These are phyloP conservation scores for Phytophthora tentaculata DNA, from an alignment of 352 stramenopile species.

Conservation along the genomic window DNA sequence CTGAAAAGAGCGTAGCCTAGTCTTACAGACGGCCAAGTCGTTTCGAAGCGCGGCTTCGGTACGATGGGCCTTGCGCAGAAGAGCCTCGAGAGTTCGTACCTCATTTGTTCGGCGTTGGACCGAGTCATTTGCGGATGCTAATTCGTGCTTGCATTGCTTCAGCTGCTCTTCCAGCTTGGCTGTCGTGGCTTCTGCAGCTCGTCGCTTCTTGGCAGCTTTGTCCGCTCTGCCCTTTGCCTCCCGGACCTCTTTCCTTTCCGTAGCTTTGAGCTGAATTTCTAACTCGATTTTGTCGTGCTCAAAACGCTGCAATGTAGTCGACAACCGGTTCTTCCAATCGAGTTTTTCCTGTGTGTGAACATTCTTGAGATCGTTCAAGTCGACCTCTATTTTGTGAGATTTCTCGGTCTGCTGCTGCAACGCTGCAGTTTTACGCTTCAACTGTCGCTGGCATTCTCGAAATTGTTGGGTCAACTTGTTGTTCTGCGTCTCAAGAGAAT, in stretches of 20 bases:
- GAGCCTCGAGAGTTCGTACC: conserved; percentile 23
- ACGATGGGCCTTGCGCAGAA: conserved; percentile 37
- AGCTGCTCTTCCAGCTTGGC: conserved; percentile 20
- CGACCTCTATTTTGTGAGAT: conserved; percentile 35
- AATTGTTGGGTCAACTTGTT: conserved; percentile 41
- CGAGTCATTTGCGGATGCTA: conserved; percentile 9
- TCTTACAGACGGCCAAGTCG: conserved; percentile 31
- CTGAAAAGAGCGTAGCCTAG: conserved; percentile 28
- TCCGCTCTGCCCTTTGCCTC: conserved; percentile 32
- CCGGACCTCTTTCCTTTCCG: conserved; percentile 33
- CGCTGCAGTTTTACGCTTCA: conserved; percentile 31
- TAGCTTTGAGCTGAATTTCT: conserved; percentile 27
- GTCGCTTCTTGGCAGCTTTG: conserved; percentile 37
- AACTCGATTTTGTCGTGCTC: conserved; percentile 40
- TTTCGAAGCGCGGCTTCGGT: conserved; percentile 40
- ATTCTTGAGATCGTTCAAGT: conserved; percentile 35
- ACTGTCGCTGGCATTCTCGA: conserved; percentile 39
- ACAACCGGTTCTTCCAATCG: conserved; percentile 39
- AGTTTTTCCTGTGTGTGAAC: conserved; percentile 38
- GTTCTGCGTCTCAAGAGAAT: conserved; percentile 36
- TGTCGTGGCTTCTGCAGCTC: conserved; percentile 17
- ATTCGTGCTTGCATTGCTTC: conserved; percentile 36
- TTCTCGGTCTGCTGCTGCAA: conserved; percentile 46
- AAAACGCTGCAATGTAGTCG: conserved; percentile 33
- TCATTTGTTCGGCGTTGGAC: conserved; percentile 17